Percentiles rank a stretch among this genome's conserved stretches.
These are phyloP conservation scores for Simmondsia chinensis DNA, from an alignment of 148 eudicot species.

Conservation along the genomic window DNA sequence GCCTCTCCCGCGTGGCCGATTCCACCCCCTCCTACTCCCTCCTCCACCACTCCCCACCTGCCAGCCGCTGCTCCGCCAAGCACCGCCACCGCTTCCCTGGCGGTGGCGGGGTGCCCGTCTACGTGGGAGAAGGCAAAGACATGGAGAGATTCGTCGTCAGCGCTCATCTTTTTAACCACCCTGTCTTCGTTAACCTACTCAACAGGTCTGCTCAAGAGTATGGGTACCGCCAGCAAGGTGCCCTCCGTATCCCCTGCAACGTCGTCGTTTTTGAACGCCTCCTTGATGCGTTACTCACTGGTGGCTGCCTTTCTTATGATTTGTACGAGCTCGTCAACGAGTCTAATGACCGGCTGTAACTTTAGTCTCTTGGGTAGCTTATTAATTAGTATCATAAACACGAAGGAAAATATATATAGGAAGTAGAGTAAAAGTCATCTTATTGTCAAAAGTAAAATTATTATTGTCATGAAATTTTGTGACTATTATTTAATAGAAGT, in stretches of 20 bases:
- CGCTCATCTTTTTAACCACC: conserved; percentile 65
- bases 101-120: conserved; percentile 35
- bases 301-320: conserved; percentile 30
- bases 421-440: too few species aligned
- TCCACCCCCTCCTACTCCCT: too few species aligned
- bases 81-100: neutral
- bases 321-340: conserved; percentile 31
- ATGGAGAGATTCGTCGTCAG: conserved; percentile 63
- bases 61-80: conserved; percentile 5
- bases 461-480: too few species aligned
- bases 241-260: conserved; percentile 63
- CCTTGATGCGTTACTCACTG: conserved; percentile 36
- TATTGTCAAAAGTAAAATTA: too few species aligned
- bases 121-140: conserved; percentile 88
- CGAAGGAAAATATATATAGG: too few species aligned
- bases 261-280: conserved; percentile 54
- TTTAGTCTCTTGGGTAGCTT: too few species aligned
- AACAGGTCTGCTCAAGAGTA: conserved; percentile 78
- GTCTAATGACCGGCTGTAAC: too few species aligned
- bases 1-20: too few species aligned
- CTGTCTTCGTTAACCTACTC: conserved; percentile 51
- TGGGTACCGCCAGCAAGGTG: conserved; percentile 77
- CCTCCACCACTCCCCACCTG: conserved; percentile 21
- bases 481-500: too few species aligned
- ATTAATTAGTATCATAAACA: too few species aligned